These are phyloP conservation scores for Calonectria pteridis DNA, from an alignment of 2,329 filamentous ascomycete species.

Conservation along the genomic window DNA sequence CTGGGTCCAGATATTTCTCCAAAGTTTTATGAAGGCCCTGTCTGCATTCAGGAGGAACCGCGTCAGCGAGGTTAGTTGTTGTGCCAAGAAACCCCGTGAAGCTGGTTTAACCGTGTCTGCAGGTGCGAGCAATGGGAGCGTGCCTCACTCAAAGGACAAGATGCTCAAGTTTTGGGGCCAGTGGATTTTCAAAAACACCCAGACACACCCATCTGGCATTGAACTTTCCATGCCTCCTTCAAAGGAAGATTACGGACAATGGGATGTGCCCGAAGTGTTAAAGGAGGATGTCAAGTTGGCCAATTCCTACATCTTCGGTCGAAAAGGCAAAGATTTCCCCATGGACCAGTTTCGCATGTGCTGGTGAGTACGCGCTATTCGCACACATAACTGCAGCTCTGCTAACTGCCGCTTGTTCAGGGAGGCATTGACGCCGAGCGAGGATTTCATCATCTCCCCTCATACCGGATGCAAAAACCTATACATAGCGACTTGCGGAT, in stretches of 20 bases:
- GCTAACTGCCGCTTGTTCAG: conserved; percentile 49
- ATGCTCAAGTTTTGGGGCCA: conserved; percentile 74
- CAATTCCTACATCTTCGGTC: conserved; percentile 70
- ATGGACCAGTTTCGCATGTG: conserved; percentile 74
- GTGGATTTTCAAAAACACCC: conserved; percentile 69
- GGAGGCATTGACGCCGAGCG: conserved; percentile 73
- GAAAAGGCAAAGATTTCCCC: conserved; percentile 66
- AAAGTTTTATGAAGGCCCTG: conserved; percentile 60
- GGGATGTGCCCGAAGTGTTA: conserved; percentile 67
- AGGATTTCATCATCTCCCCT: conserved; percentile 73
- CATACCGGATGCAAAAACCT: conserved; percentile 64
- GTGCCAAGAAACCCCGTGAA: conserved; percentile 22
- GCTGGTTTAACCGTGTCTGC: conserved; percentile 48
- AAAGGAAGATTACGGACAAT: conserved; percentile 70
- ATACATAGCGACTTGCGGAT: conserved; percentile 73
- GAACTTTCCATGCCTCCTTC: conserved; percentile 69
- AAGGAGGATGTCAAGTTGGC: conserved; percentile 71
- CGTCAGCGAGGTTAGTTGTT: conserved; percentile 46
- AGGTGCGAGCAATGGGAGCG: conserved; percentile 69
- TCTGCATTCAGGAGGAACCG: conserved; percentile 56
- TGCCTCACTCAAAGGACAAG: conserved; percentile 65
- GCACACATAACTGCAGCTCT: too few relatives aligned
- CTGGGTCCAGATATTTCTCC: conserved; percentile 60
- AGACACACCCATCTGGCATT: conserved; percentile 65
- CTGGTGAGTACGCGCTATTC: conserved; percentile 64